These are phyloP conservation scores for Bryum argenteum DNA, from an alignment of 225 moss, liverwort and hornwort genomes.

Conservation along the genomic window DNA sequence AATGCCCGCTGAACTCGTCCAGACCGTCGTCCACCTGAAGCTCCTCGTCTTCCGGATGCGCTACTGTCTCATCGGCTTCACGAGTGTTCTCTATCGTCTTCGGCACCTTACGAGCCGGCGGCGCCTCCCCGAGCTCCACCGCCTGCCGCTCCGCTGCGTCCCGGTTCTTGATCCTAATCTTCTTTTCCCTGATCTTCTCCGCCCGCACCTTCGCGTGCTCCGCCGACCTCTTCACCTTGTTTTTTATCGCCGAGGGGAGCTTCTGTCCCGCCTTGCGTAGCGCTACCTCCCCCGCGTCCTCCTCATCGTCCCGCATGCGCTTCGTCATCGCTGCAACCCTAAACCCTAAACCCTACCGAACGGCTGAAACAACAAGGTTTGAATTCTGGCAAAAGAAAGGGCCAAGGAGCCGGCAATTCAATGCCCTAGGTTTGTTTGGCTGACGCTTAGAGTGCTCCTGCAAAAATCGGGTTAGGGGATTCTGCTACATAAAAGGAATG, in stretches of 20 bases:
- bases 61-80: slow-evolving; percentile 87
- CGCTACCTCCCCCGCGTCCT: slow-evolving; percentile 62
- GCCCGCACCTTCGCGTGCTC: slow-evolving; percentile 70
- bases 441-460: no score
- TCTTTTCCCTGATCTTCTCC: slow-evolving; percentile 81
- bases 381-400: no score
- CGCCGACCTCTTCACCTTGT: slow-evolving; percentile 74
- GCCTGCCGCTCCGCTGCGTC: slow-evolving; percentile 77
- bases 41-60: slow-evolving; percentile 90
- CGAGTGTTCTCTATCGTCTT: slow-evolving; percentile 91
- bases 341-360: background rate
- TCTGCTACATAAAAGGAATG: no score
- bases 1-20: slow-evolving; percentile 84
- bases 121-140: slow-evolving; percentile 82
- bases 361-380: no score
- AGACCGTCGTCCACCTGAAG: slow-evolving; percentile 72
- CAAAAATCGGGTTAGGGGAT: no score
- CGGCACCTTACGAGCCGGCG: slow-evolving; percentile 74
- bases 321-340: slow-evolving; percentile 23
- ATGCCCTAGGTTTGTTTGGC: no score
- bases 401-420: no score
- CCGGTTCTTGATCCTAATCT: slow-evolving; percentile 65
- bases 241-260: slow-evolving; percentile 81
- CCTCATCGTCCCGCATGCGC: slow-evolving; percentile 57
- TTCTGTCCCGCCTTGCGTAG: slow-evolving; percentile 55